A percentile compares a stretch with the other conserved stretches of the same genome.
Conservation (phyloP, 2,329 filamentous ascomycete genomes). For the Chlorencoelia australis region DNA sequence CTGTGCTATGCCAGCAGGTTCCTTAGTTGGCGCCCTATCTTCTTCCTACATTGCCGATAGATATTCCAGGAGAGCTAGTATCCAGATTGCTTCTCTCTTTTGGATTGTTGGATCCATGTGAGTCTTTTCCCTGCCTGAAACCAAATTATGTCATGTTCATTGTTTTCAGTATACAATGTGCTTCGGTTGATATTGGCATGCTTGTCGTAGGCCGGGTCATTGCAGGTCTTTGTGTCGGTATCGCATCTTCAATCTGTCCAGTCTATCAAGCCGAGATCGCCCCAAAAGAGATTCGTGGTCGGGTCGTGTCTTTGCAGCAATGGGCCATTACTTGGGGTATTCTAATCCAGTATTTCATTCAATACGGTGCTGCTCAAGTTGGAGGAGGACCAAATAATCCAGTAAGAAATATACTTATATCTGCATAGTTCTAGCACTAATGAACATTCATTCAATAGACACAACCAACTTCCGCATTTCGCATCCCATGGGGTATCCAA, state of each 20-base stretch:
- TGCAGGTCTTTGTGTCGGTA: conserved; percentile 64
- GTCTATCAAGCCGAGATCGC: conserved; percentile 60
- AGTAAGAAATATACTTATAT: conserved; percentile 1
- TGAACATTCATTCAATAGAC: conserved; percentile 14
- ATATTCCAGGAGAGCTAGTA: conserved; percentile 36
- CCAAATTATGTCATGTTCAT: neutral
- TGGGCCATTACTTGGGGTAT: conserved; percentile 66
- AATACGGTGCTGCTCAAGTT: conserved; percentile 50
- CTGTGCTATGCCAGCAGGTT: conserved; percentile 64
- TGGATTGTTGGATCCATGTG: conserved; percentile 37
- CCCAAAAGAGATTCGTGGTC: conserved; percentile 45
- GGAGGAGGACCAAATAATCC: conserved; percentile 40
- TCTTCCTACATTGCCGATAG: conserved; percentile 47
- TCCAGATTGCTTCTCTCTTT: conserved; percentile 37
- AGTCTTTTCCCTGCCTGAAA: conserved; percentile 4
- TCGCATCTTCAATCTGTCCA: conserved; percentile 56
- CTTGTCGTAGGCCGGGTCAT: conserved; percentile 61
- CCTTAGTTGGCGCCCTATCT: conserved; percentile 49
- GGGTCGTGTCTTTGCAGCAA: conserved; percentile 55
- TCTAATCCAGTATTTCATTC: conserved; percentile 55
- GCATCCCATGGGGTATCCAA: conserved; percentile 53
- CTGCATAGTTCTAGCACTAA: neutral
- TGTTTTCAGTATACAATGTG: conserved; percentile 44
- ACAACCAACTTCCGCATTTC: conserved; percentile 44
- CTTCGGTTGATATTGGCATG: conserved; percentile 57